phyloP scores from a whole-genome alignment of 2,329 filamentous ascomycete genomes.

The Meredithiella fracta region DNA sequence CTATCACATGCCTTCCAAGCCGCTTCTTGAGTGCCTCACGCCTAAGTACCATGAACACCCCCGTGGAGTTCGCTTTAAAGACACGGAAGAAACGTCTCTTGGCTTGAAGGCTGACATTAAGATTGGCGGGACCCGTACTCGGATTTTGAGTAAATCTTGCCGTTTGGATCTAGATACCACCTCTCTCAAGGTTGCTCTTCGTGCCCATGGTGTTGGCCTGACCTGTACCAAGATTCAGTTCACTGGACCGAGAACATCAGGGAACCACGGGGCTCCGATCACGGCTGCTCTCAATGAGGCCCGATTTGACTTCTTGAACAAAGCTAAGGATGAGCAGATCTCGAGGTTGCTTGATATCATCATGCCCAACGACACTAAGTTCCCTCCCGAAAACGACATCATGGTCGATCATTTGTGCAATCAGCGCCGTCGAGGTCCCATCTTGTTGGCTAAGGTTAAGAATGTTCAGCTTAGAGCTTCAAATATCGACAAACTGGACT shows the following conservation, averaged over 20 bases:
- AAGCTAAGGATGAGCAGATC: conserved; percentile 64
- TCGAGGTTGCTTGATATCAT: conserved; percentile 70
- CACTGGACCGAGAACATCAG: conserved; percentile 40
- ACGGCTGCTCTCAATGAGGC: conserved; percentile 47
- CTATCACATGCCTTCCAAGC: conserved; percentile 1
- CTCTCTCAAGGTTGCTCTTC: conserved; percentile 63
- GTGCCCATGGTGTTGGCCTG: conserved; percentile 49
- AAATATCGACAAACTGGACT: conserved; percentile 47
- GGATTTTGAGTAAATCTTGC: conserved; percentile 63
- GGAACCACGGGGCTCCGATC: conserved; percentile 41
- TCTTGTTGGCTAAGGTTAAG: conserved; percentile 55
- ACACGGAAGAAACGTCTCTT: conserved; percentile 32
- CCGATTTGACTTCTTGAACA: conserved; percentile 52
- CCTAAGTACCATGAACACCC: conserved; percentile 28
- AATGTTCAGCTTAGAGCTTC: conserved; percentile 45
- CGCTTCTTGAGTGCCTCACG: conserved; percentile 16
- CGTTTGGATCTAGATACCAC: conserved; percentile 59
- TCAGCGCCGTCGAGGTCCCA: conserved; percentile 71
- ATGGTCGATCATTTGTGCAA: conserved; percentile 80
- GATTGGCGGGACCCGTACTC: conserved; percentile 58
- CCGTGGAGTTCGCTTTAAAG: conserved; percentile 41
- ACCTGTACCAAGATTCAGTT: conserved; percentile 35
- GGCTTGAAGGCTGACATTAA: conserved; percentile 52
- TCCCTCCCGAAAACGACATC: conserved; percentile 80
- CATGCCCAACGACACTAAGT: conserved; percentile 81